A percentile compares a stretch with the other conserved stretches of the same genome.
Evolutionary conservation across 2,329 filamentous ascomycete species (phyloP).

Genomic region (Penicillium sp.): DNA sequence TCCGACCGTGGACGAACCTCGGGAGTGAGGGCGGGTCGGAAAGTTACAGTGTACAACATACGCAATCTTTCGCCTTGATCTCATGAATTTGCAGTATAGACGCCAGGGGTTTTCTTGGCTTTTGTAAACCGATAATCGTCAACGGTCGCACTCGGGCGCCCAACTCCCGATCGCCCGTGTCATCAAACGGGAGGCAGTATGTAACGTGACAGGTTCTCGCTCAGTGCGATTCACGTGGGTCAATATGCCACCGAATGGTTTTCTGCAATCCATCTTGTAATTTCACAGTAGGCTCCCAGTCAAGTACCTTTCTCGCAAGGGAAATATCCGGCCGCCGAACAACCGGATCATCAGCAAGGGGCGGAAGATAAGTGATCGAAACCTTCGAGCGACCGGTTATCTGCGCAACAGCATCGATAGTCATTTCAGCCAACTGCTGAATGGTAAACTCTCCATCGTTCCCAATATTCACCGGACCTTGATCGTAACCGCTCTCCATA

Average conservation of each 20-base stretch:
- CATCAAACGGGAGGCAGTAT: too few relatives aligned
- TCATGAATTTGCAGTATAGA: too few relatives aligned
- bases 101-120: too few relatives aligned
- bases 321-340: slow-evolving; percentile 29
- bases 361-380: slow-evolving; percentile 8
- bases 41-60: too few relatives aligned
- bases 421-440: slow-evolving; percentile 28
- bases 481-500: slow-evolving; percentile 29
- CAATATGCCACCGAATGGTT: slow-evolving; percentile 25
- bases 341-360: slow-evolving; percentile 3
- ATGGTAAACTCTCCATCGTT: slow-evolving; percentile 33
- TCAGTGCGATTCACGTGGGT: not conserved
- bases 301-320: slow-evolving; percentile 25
- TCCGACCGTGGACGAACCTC: too few relatives aligned
- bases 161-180: too few relatives aligned
- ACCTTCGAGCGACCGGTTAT: not conserved
- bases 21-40: not conserved
- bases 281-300: slow-evolving; percentile 26
- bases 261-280: slow-evolving; percentile 27
- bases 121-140: too few relatives aligned
- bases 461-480: slow-evolving; percentile 32
- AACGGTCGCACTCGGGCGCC: too few relatives aligned
- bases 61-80: too few relatives aligned
- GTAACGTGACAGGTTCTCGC: too few relatives aligned
- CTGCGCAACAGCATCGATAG: slow-evolving; percentile 20